Evolutionary conservation across 257 asterid genomes (phyloP).

Genomic region (Osmanthus fragrans): DNA sequence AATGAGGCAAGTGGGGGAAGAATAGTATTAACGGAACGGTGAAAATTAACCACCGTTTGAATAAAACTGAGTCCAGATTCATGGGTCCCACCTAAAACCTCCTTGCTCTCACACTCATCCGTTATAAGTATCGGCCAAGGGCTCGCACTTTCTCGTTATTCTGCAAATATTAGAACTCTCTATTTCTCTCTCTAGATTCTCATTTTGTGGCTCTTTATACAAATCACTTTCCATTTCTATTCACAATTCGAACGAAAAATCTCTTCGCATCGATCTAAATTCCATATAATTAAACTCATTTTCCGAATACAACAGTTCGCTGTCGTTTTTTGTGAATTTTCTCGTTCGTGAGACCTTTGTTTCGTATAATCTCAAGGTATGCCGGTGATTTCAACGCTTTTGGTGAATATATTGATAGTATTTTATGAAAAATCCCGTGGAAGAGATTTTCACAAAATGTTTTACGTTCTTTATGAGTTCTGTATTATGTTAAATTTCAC

Average conservation of each 20-base stretch:
- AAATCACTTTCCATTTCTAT: not conserved
- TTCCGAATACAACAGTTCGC: not conserved
- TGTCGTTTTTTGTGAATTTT: not conserved
- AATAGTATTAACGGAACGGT: too few relatives aligned
- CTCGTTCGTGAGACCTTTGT: not conserved
- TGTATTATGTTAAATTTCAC: not conserved
- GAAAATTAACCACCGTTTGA: not conserved
- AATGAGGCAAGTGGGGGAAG: too few relatives aligned
- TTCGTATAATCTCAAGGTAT: constrained; percentile 23
- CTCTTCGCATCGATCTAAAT: not conserved
- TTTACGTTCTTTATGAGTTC: not conserved
- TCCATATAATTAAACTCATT: not conserved
- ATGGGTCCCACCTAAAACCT: constrained; percentile 11
- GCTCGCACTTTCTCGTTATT: not conserved
- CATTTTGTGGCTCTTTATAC: not conserved
- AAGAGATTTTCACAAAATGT: not conserved
- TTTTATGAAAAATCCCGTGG: not conserved
- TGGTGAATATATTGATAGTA: not conserved
- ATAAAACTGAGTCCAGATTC: not conserved
- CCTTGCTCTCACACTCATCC: not conserved
- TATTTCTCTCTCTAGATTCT: not conserved
- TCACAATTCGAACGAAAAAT: not conserved
- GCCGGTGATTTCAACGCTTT: not conserved
- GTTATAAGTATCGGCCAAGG: constrained; percentile 26
- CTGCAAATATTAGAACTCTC: constrained; percentile 10